phyloP scores from a whole-genome alignment of 1,139 yeast genomes.

The Blastobotrys indianensis region DNA sequence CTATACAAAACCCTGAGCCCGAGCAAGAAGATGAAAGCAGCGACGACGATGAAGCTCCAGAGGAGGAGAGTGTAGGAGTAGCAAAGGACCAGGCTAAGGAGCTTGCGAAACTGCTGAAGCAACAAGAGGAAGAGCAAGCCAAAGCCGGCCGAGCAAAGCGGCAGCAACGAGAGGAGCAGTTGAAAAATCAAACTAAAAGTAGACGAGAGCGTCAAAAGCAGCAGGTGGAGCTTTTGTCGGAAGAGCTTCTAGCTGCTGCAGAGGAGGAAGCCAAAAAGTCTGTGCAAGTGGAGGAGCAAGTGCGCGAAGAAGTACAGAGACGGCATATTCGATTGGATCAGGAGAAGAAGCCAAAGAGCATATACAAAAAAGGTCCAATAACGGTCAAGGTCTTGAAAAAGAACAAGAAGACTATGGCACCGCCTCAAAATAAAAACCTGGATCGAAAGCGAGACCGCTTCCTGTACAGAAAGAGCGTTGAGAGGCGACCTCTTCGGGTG shows the following conservation, averaged over 20 bases:
- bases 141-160: constrained; percentile 18
- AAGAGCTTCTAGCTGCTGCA: constrained; percentile 14
- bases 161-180: constrained; percentile 17
- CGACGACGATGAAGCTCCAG: constrained; percentile 24
- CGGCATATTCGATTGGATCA: constrained; percentile 4
- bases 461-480: constrained; percentile 39
- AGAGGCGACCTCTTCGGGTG: constrained; percentile 7
- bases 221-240: constrained; percentile 13
- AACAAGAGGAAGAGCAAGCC: constrained; percentile 11
- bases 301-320: constrained; percentile 2
- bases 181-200: constrained; percentile 17
- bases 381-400: constrained; percentile 42
- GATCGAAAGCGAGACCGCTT: constrained; percentile 44
- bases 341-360: constrained; percentile 25
- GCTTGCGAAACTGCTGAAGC: constrained; percentile 8
- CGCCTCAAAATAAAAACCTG: constrained; percentile 39
- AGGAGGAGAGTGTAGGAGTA: constrained; percentile 20
- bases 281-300: not conserved
- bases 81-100: constrained; percentile 15
- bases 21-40: constrained; percentile 7
- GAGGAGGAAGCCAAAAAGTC: constrained; percentile 11
- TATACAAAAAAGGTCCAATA: constrained; percentile 48
- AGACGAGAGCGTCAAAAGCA: constrained; percentile 6
- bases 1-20: not conserved
- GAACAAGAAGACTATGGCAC: constrained; percentile 36